Evolutionary conservation across 129 eudicot genomes (phyloP).

Genomic region (Scalesia atractyloides): DNA sequence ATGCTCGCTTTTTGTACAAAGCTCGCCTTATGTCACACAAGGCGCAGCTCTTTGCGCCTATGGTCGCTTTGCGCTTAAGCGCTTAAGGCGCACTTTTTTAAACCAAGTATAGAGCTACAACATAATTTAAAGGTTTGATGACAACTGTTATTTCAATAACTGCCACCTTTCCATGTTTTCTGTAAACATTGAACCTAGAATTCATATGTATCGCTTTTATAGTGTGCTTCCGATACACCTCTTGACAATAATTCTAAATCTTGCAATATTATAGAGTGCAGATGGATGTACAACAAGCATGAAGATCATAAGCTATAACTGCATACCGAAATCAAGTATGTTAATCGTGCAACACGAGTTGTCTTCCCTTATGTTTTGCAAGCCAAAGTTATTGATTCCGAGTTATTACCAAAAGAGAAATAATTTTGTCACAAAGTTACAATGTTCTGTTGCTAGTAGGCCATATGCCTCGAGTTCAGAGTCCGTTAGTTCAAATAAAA

Average conservation of each 20-base stretch:
- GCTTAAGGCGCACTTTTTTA: no score
- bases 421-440: slow-evolving; percentile 41
- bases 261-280: slow-evolving; percentile 31
- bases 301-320: slow-evolving; percentile 55
- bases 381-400: slow-evolving; percentile 37
- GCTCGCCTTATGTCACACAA: no score
- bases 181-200: not conserved
- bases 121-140: no score
- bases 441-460: slow-evolving; percentile 52
- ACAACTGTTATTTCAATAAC: no score
- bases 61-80: no score
- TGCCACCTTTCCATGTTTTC: no score
- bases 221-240: not conserved
- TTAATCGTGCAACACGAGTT: slow-evolving; percentile 54
- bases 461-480: slow-evolving; percentile 49
- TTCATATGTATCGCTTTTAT: not conserved
- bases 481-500: slow-evolving; percentile 29
- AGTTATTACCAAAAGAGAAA: slow-evolving; percentile 40
- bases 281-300: slow-evolving; percentile 44
- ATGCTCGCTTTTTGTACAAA: no score
- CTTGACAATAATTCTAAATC: slow-evolving; percentile 20
- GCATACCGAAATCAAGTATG: slow-evolving; percentile 59
- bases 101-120: no score
- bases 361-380: slow-evolving; percentile 44
- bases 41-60: no score